Percentiles rank a stretch among this genome's conserved stretches.
Evolutionary conservation across 2,329 filamentous ascomycete species (phyloP).

Genomic region (Penicillium aurantiogriseum): DNA sequence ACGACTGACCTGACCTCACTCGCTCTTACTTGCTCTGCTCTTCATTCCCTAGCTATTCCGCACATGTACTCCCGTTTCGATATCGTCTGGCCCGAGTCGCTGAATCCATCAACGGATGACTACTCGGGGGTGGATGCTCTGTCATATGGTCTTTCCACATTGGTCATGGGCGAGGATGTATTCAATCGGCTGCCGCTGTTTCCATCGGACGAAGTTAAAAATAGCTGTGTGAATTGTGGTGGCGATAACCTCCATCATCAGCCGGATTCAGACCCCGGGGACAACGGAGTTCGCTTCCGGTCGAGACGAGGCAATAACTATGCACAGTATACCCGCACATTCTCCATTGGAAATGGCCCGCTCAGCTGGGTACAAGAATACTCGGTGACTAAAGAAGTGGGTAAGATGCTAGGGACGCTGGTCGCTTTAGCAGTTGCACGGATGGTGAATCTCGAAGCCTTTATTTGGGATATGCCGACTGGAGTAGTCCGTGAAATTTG

Average conservation of each 20-base stretch:
- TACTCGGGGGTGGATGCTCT: constrained; percentile 75
- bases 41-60: constrained; percentile 72
- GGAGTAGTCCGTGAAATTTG: constrained; percentile 79
- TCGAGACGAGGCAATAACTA: constrained; percentile 68
- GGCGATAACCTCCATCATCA: constrained; percentile 25
- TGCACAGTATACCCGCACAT: constrained; percentile 75
- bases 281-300: constrained; percentile 9
- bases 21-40: constrained; percentile 72
- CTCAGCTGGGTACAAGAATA: constrained; percentile 77
- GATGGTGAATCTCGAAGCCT: constrained; percentile 78
- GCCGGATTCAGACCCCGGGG: background rate
- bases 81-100: constrained; percentile 80
- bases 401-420: constrained; percentile 84
- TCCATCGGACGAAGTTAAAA: background rate
- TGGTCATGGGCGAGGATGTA: constrained; percentile 69
- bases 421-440: constrained; percentile 75
- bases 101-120: constrained; percentile 58
- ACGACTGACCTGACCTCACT: constrained; percentile 79
- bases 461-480: constrained; percentile 87
- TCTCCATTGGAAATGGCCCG: constrained; percentile 80
- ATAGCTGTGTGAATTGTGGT: constrained; percentile 33
- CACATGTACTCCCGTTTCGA: constrained; percentile 83
- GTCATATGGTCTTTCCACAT: constrained; percentile 75
- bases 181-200: constrained; percentile 53
- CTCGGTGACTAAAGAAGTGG: constrained; percentile 75